A percentile compares a stretch with the other conserved stretches of the same genome.
phyloP scores from a whole-genome alignment of 1,284 basidiomycete genomes.

The Sanguinoderma infundibulare region DNA sequence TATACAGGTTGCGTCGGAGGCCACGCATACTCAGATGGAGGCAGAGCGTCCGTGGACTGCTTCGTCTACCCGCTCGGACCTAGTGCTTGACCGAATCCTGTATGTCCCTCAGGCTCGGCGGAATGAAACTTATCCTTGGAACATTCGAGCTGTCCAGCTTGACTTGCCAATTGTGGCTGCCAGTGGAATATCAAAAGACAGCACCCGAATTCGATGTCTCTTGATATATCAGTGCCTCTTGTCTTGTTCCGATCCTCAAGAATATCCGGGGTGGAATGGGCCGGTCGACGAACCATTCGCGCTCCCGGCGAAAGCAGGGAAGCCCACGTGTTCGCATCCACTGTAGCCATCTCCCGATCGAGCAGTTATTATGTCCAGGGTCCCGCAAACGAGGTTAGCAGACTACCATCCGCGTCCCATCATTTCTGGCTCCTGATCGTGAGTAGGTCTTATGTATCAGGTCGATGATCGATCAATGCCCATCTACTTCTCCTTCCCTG shows the following conservation, averaged over 20 bases:
- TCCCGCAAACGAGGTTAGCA: background rate
- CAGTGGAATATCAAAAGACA: background rate
- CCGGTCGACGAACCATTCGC: background rate
- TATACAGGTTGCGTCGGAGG: constrained; percentile 11
- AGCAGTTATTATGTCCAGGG: background rate
- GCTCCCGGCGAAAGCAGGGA: background rate
- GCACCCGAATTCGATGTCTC: background rate
- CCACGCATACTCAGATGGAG: constrained; percentile 17
- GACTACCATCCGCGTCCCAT: too few species aligned
- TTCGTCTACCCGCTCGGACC: constrained; percentile 2
- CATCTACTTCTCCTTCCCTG: background rate
- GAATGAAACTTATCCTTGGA: background rate
- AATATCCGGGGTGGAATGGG: background rate
- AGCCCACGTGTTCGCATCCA: background rate
- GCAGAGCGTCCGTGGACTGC: constrained; percentile 4
- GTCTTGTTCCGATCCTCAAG: background rate
- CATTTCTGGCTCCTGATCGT: background rate
- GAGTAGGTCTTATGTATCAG: background rate
- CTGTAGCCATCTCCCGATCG: background rate
- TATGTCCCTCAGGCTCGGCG: background rate
- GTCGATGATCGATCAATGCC: background rate
- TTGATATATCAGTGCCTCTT: background rate
- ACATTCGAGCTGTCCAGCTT: background rate
- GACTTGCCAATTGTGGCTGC: background rate
- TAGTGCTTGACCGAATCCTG: constrained; percentile 1